Evolutionary conservation across 352 stramenopile species (phyloP), one percentile per base, ranked within the genome.

Genomic region (Pythium plurisporium): DNA sequence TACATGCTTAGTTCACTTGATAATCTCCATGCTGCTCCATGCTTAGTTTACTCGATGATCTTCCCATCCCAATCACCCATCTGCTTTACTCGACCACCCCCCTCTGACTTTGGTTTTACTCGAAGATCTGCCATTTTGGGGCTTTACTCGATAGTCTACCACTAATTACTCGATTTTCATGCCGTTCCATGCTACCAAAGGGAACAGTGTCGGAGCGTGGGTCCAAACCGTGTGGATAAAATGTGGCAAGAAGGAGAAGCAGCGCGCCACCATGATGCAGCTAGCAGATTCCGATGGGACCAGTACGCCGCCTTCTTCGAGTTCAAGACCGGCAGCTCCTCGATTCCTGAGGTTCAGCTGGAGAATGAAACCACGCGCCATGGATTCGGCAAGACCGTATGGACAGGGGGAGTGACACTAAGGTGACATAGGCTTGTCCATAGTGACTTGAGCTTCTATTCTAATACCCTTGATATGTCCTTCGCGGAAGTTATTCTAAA

Each of bases 241-340:
- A 14, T 67, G 62, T 14, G 45, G 50, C 23, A 55, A 48, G 7
- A 57, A 54, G 11, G 63, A 74, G 29, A 73, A 73, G 37, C 33
- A 77, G 15, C 47, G 66, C 9, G 55, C 55, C 20, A 72, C 62
- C 5, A 63, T 43, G 7, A 76, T 68, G 65, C 47, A 70, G 2
- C 30, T 76, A 14, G 58, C 54, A 5, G 55, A 72, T 26, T 49
- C 19, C 6, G 38, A 59, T 15, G 58, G 60, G 57, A 64, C 26
- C 69, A 74, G 54, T 72, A 69, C 40, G 27, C 27, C 14, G 22
- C 58, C 2, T 78, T 72, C 26, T 2, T 72, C 3, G 56, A 72
- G 11, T 60, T 72, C 59, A 74, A 74, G 45, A 12, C 48, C 0
- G 31, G 12, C 2, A 33, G 37, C 11, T 62, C 61, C n/a, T 64